Evolutionary conservation across 1,284 basidiomycete species (phyloP), one percentile per base, ranked within the genome.

Genomic region (Trichosporon faecale): DNA sequence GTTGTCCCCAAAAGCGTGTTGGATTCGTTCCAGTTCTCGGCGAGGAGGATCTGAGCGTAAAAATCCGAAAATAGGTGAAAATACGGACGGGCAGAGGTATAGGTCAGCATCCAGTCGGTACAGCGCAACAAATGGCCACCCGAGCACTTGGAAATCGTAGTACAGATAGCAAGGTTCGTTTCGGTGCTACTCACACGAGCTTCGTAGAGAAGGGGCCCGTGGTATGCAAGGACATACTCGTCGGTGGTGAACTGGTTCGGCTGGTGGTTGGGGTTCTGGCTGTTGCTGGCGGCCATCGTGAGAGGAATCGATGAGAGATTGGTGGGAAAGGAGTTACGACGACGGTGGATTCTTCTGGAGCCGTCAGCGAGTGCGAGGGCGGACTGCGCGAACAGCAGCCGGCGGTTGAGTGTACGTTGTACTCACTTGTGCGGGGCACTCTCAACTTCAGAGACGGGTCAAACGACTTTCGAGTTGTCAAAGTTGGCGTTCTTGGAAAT

Each of bases 201-300:
- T 83, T 95, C 92, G 83, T 98, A 98, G 72, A 98, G 90, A 52
- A 98, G 87, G 3, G 94, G 94, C 0, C 94, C 94, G 79, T 98
- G 95, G 82, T 92, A 97, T 84, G 95, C 97, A 12, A 98, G 86
- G 5, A 95, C 92, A 76, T 90, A 89, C 83, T 98, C 95, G 79
- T 90, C 89, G 35, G 77, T 78, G 68, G 76, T 79, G 73, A 82
- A 82, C 66, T 81, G 78, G 67, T 80, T 81, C 8, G 70, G 70
- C 44, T 70, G 67, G 46, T 74, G 73, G 23, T 70, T 67, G 37
- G 67, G 40, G 64, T 65, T 67, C n/a, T 61, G 57, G 27, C 57
- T 61, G 16, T 61, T 61, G 16, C 57, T 61, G 9, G 57, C 57
- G 18, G 57, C 70, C 74, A 77, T 78, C 25, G 40, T 70, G 68